A percentile compares a stretch with the other conserved stretches of the same genome.
Evolutionary conservation across 495 filamentous ascomycete species (phyloP).

Genomic region (Aspergillus steynii): DNA sequence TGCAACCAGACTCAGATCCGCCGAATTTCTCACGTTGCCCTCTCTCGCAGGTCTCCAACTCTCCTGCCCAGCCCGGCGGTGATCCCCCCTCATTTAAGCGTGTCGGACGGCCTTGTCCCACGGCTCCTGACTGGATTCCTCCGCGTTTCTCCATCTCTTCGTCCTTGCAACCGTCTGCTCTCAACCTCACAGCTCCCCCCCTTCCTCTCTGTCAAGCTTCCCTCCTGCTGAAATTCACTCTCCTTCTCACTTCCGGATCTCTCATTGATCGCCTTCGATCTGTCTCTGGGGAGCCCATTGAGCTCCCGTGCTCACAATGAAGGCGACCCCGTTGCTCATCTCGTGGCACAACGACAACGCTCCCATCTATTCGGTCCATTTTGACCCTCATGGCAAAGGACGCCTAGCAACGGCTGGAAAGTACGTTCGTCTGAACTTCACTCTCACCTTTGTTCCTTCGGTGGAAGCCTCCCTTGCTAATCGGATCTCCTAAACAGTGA

Average conservation of each 20-base stretch:
- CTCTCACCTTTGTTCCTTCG: not conserved
- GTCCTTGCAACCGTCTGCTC: not conserved
- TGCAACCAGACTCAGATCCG: not conserved
- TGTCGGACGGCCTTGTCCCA: not conserved
- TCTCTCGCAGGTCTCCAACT: not conserved
- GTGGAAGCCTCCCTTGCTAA: not conserved
- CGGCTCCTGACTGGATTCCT: not conserved
- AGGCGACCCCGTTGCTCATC: constrained; percentile 85
- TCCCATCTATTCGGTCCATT: constrained; percentile 94
- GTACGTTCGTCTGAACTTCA: constrained; percentile 25
- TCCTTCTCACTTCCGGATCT: not conserved
- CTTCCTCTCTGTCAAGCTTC: not conserved
- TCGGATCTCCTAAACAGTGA: constrained; percentile 53
- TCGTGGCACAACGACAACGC: constrained; percentile 95
- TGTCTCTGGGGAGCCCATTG: constrained; percentile 19
- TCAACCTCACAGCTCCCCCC: not conserved
- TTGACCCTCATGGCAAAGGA: constrained; percentile 90
- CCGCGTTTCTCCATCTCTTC: constrained; percentile 2
- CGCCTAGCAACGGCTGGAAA: constrained; percentile 89
- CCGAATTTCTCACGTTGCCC: too few relatives aligned
- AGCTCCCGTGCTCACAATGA: constrained; percentile 64
- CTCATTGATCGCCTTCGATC: constrained; percentile 1
- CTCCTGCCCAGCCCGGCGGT: not conserved
- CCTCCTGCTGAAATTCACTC: not conserved
- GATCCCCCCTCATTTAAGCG: not conserved